phyloP scores from a whole-genome alignment of 345 rosid species.

The Noccaea bulbosa region DNA sequence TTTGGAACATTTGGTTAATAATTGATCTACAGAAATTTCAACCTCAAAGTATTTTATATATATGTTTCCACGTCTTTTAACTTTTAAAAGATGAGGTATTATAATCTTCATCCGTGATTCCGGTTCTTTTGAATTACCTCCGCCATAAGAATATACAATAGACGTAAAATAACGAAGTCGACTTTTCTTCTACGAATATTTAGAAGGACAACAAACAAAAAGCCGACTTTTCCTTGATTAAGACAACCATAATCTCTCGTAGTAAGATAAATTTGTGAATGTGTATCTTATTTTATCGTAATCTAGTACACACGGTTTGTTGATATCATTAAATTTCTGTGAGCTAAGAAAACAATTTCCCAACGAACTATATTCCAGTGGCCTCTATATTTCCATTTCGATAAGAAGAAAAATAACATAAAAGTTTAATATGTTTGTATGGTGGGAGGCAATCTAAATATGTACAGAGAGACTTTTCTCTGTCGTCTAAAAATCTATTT shows the following conservation, averaged over 20 bases:
- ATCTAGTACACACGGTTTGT: conserved; percentile 21
- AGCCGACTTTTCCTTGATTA: conserved; percentile 29
- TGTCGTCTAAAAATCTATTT: conserved; percentile 12
- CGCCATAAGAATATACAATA: conserved; percentile 22
- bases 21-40: conserved; percentile 1
- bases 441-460: conserved; percentile 38
- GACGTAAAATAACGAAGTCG: conserved; percentile 2
- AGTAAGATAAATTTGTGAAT: conserved; percentile 5
- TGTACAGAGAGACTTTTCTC: conserved; percentile 26
- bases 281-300: neutral
- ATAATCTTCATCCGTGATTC: conserved; percentile 28
- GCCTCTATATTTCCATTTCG: neutral
- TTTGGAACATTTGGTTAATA: neutral
- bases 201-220: conserved; percentile 5
- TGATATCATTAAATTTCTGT: conserved; percentile 12
- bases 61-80: too few species aligned
- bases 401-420: neutral
- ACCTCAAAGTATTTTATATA: neutral
- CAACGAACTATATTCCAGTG: neutral
- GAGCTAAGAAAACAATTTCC: conserved; percentile 20
- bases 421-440: conserved; percentile 5
- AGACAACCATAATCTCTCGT: conserved; percentile 26
- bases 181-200: conserved; percentile 29
- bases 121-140: conserved; percentile 32
- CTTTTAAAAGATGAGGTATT: neutral